Evolutionary conservation across 805 yeast genomes (phyloP).

Genomic region (Yarrowia yakushimensis): DNA sequence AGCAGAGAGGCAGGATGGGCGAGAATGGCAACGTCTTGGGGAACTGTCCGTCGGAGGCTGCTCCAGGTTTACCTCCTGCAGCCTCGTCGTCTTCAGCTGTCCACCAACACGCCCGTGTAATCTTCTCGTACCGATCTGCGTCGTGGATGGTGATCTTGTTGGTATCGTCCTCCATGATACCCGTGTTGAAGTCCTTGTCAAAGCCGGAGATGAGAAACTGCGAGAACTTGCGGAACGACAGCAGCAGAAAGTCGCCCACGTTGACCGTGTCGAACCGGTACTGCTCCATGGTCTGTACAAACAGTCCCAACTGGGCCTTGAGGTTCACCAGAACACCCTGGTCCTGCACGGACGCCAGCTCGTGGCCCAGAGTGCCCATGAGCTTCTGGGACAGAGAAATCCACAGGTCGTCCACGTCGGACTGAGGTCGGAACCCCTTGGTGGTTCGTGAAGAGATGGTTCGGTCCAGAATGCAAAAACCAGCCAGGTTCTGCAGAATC

Average conservation of each 20-base stretch:
- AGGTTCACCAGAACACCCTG: slow-evolving; percentile 44
- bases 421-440: slow-evolving; percentile 61
- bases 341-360: slow-evolving; percentile 28
- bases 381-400: slow-evolving; percentile 50
- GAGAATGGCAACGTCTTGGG: slow-evolving; percentile 81
- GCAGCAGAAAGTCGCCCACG: slow-evolving; percentile 58
- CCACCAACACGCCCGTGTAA: slow-evolving; percentile 68
- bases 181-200: slow-evolving; percentile 54
- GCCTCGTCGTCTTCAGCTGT: slow-evolving; percentile 46
- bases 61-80: slow-evolving; percentile 4
- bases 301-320: slow-evolving; percentile 63
- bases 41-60: slow-evolving; percentile 33
- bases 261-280: slow-evolving; percentile 57
- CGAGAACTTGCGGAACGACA: slow-evolving; percentile 60
- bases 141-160: slow-evolving; percentile 78
- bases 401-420: slow-evolving; percentile 71
- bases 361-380: slow-evolving; percentile 27
- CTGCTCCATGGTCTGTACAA: slow-evolving; percentile 72
- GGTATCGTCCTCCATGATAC: slow-evolving; percentile 76
- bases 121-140: slow-evolving; percentile 55
- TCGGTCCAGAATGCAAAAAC: slow-evolving; percentile 75
- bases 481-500: slow-evolving; percentile 51
- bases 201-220: slow-evolving; percentile 53
- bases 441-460: slow-evolving; percentile 50
- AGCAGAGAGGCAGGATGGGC: slow-evolving; percentile 79